Evolutionary conservation across 225 moss, liverwort and hornwort species (phyloP), one percentile per base, ranked within the genome.

Genomic region (Takakia lepidozioides): DNA sequence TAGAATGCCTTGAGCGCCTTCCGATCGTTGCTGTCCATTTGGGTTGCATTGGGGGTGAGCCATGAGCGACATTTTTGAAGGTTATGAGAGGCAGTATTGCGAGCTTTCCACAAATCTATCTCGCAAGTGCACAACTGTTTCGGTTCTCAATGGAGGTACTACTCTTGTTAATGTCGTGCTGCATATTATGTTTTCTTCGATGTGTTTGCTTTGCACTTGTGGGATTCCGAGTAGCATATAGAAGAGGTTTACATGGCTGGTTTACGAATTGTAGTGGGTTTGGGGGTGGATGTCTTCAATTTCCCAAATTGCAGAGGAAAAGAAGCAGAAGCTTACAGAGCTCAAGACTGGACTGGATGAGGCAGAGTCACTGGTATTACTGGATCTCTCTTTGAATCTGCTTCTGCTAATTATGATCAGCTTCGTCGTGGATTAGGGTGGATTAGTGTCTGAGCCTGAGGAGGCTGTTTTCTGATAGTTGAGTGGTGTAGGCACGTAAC

Each of bases 311-410:
- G n/a, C 65, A 90, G 88, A 67, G 62, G 88, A 88, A 57, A 88
- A 72, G 65, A 88, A 83, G 54, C 93, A 88, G 64, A 86, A 76
- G 62, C 73, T 74, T 55, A 73, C 70, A 47, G 93, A 88, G 81
- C 81, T 93, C 64, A 93, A 85, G 68, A 72, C 68, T 62, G 88
- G 88, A 66, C 48, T 88, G 57, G 88, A 83, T 49, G 81, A 77
- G 48, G 85, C 93, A 22, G 93, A 93, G 57, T 74, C 88, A 34
- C 50, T 93, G 78, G 89, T 90, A 80, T 25, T 26, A 4, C 48
- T 38, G 23, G 21, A 8, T 5, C 11, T 51, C 16, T 52, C 43
- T 20, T 51, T 13, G 35, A 13, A 21, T 8, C 25, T n/a, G 22
- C 25, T 24, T 29, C 2, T 24, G 13, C 19, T 29, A 25, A 43